Evolutionary conservation across 2,329 filamentous ascomycete species (phyloP).

Genomic region (Neofusicoccum sp.): DNA sequence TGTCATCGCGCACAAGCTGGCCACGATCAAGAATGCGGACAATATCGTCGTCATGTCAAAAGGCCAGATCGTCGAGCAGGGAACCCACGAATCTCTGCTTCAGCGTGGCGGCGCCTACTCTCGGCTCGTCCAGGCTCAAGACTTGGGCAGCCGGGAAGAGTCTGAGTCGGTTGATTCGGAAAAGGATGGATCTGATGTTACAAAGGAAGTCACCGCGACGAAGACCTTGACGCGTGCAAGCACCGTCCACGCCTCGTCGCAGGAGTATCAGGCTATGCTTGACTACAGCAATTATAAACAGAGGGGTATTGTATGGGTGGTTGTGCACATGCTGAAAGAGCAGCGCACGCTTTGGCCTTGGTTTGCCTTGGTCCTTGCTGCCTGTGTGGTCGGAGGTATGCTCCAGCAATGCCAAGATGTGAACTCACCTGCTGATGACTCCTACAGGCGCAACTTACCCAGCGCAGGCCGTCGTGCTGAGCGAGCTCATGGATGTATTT

Average conservation of each 20-base stretch:
- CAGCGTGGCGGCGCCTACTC: conserved; percentile 29
- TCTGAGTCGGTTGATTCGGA: neutral
- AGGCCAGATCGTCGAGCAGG: conserved; percentile 86
- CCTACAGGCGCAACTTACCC: conserved; percentile 47
- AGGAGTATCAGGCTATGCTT: neutral
- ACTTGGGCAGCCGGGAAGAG: no score
- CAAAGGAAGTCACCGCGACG: neutral
- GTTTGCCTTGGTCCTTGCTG: conserved; percentile 26
- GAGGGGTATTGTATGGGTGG: neutral
- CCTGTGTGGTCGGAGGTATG: conserved; percentile 52
- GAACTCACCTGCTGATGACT: no score
- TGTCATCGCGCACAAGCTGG: conserved; percentile 91
- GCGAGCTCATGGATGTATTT: neutral
- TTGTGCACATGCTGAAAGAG: neutral
- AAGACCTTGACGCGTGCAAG: conserved; percentile 3
- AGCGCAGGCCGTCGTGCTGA: conserved; percentile 41
- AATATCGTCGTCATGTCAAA: conserved; percentile 93
- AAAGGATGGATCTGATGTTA: neutral
- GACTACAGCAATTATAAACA: conserved; percentile 12
- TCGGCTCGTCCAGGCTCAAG: neutral
- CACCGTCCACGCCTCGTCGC: neutral
- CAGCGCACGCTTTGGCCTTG: conserved; percentile 24
- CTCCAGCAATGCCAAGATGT: neutral
- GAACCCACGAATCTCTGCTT: conserved; percentile 80
- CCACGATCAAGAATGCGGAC: conserved; percentile 90